Base-by-base conservation (phyloP, 352 stramenopile species). In the Phytophthora rubi region DNA sequence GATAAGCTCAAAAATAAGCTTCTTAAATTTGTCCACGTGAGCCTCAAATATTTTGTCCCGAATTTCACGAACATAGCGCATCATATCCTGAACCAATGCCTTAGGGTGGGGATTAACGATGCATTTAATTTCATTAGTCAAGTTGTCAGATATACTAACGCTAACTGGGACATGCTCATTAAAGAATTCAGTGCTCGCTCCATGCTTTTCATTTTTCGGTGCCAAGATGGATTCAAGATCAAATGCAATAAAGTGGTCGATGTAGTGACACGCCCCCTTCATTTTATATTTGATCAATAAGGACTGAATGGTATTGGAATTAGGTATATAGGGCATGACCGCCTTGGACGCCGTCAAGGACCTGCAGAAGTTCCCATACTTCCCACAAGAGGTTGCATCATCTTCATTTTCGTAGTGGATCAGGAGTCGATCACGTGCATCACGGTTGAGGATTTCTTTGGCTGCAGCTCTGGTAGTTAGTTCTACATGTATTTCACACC, bases 301-400 rank as follows among this genome's bases (percentile, higher is more conserved):
- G 26, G 26, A 30, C 26, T 30, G 26, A 30, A 30, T 5, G 26
- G 26, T 30, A 30, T 30, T 30, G 26, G 2, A 4, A 30, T 30
- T 30, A 30, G 26, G 26, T 30, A 30, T 5, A 30, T 55, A 84
- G 15, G 84, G 73, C 30, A 86, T 91, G 78, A 65, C 68, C 2
- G 58, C 68, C 1, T 67, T 94, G 65, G 75, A 94, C 58, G 51
- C 44, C 2, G 65, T 89, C n/a, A 73, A 82, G 26, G 63, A 91
- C 56, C 70, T 94, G 28, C 72, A 79, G 33, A 66, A 71, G 70
- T 92, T 91, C 62, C 86, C 86, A 37, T 94, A 85, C 69, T 81
- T 82, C 57, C 74, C 75, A 3, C 33, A 71, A 37, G 60, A 65
- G 30, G 30, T 47, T n/a, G 73, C 63, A 3, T 68, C 67, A 0